Evolutionary conservation across 306 rosid genomes (phyloP), one percentile per base, ranked within the genome.

Genomic region (Biancaea sappan): DNA sequence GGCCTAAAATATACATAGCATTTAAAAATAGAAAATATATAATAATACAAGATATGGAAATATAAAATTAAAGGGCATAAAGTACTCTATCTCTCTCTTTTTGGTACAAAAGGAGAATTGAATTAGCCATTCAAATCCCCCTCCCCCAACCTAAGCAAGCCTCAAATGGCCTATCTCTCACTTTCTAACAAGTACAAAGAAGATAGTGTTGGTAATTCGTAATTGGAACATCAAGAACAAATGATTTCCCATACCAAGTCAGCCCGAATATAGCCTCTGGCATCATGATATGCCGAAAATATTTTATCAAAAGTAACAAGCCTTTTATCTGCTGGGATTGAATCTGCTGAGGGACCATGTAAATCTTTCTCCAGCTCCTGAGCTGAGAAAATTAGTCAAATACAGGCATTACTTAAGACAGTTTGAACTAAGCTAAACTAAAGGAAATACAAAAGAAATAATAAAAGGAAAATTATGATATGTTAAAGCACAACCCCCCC

Each of bases 281-380:
- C 96, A 63, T 94, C 97, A 79, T 88, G 96, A 79, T 94, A 94
- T 19, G 99, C 99, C 16, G 97, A 79, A 81, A 92, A 94, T 34
- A 94, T 81, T 84, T 94, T 94, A 89, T 94, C 99, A 86, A 88
- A 94, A 66, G 86, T 85, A 63, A 81, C 81, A 34, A 94, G 87
- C 73, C 81, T 83, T 81, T 92, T 94, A 81, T 94, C 97, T 47
- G 92, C 84, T 35, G 95, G 80, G 59, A 88, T 86, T 64, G 96
- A 88, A 75, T 86, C 96, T 59, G 92, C 87, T 51, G 52, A 76
- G 64, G 93, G 82, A 71, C 91, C 90, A 50, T 81, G 89, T 83
- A 90, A 46, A 66, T 94, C 97, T 85, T 88, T 92, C 83, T 94
- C 99, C 88, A 94, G 85, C 71, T 94, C 99, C 81, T 90, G 96